These are phyloP conservation scores for Puccinia polysora DNA, from an alignment of 1,284 basidiomycete genomes.

Conservation along the genomic window DNA sequence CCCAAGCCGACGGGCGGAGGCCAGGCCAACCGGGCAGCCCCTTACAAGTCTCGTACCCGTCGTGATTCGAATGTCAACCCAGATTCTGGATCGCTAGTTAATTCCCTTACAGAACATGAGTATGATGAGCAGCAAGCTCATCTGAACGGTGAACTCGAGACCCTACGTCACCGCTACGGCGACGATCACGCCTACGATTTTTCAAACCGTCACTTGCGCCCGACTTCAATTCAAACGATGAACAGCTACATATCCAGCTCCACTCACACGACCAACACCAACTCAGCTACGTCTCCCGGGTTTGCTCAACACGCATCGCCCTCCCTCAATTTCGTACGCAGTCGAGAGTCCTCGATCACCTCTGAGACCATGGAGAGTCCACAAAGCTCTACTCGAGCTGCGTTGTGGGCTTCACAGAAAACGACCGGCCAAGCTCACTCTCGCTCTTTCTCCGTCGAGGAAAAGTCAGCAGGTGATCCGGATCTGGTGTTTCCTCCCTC, in stretches of 20 bases:
- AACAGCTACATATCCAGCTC: constrained; percentile 6
- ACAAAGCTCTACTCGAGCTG: too few relatives aligned
- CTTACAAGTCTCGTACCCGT: too few relatives aligned
- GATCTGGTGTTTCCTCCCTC: too few relatives aligned
- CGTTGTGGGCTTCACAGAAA: too few relatives aligned
- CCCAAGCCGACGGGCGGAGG: too few relatives aligned
- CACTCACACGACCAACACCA: constrained; percentile 17
- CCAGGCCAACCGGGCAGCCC: too few relatives aligned
- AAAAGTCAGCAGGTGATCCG: too few relatives aligned
- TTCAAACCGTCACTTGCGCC: background rate
- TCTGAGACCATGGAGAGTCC: too few relatives aligned
- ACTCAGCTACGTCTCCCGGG: constrained; percentile 9
- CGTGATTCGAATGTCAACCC: too few relatives aligned
- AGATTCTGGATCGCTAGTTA: too few relatives aligned
- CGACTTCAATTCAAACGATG: constrained; percentile 5
- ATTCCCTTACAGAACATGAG: background rate
- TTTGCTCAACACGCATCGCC: background rate
- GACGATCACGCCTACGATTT: background rate
- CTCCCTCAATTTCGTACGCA: background rate
- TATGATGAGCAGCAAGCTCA: background rate
- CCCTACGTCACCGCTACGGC: constrained; percentile 4
- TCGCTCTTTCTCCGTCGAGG: too few relatives aligned
- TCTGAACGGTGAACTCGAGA: constrained; percentile 7
- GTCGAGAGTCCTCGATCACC: background rate
- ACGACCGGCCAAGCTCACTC: too few relatives aligned